Evolutionary conservation across 192 early-diverging fungal genomes (phyloP).

Genomic region (Piromyces sp.): DNA sequence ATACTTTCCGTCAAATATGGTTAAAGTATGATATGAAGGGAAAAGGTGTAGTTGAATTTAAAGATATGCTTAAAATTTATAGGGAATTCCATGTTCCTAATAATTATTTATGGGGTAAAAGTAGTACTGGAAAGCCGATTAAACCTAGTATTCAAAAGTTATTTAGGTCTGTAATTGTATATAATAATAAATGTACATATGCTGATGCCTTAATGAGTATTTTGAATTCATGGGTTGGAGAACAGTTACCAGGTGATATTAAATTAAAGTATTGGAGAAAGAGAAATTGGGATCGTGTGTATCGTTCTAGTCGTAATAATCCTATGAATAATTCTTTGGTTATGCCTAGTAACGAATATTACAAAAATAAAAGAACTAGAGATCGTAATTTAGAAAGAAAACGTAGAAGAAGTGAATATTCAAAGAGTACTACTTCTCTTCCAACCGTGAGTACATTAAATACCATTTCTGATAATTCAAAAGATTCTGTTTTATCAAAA

Average conservation of each 20-base stretch:
- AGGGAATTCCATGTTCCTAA: background rate
- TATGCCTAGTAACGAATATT: background rate
- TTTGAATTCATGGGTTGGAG: background rate
- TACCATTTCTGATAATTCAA: background rate
- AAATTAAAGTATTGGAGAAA: background rate
- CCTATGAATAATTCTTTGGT: background rate
- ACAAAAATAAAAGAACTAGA: background rate
- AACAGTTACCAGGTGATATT: background rate
- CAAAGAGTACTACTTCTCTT: background rate
- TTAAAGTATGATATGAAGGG: background rate
- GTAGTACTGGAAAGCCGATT: background rate
- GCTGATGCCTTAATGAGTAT: background rate
- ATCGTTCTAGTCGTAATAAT: background rate
- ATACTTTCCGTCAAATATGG: background rate
- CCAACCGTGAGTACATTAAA: background rate
- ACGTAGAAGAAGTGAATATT: background rate
- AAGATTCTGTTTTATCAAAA: background rate
- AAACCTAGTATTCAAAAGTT: background rate
- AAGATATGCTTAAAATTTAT: background rate
- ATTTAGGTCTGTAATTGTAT: background rate
- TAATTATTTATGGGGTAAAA: background rate
- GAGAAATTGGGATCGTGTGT: background rate
- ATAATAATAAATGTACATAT: background rate
- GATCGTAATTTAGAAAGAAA: background rate
- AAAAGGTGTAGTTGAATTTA: background rate